These are phyloP conservation scores for Acmispon strigosus DNA, from an alignment of 306 rosid genomes.

Conservation along the genomic window DNA sequence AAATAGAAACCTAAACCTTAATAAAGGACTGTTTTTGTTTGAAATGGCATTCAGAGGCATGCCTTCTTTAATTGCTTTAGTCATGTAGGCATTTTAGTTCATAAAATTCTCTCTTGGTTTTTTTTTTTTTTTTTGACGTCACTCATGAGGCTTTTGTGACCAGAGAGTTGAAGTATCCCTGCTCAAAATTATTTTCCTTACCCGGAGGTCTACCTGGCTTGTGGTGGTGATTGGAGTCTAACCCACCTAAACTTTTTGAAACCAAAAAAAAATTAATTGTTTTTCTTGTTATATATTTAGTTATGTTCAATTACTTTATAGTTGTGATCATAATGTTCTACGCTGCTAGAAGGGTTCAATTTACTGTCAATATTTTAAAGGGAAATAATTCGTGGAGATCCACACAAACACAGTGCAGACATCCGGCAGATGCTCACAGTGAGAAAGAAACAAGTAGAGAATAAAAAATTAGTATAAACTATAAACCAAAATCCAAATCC, in stretches of 20 bases:
- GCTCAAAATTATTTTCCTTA: background rate
- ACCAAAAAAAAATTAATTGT: too few species aligned
- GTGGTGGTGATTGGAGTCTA: too few species aligned
- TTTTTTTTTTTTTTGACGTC: background rate
- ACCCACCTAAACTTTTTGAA: too few species aligned
- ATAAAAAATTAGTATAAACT: too few species aligned
- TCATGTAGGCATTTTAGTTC: background rate
- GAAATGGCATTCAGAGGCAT: background rate
- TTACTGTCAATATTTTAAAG: too few species aligned
- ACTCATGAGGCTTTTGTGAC: background rate
- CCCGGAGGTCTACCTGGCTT: too few species aligned
- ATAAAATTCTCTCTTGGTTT: background rate
- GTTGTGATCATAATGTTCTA: background rate
- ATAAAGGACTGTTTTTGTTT: background rate
- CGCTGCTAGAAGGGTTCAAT: too few species aligned
- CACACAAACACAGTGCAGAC: too few species aligned
- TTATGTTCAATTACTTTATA: background rate
- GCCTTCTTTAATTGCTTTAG: background rate
- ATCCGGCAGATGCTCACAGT: too few species aligned
- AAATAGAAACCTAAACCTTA: slow-evolving; percentile 18
- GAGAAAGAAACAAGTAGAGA: too few species aligned
- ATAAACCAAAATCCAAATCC: too few species aligned
- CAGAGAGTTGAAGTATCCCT: background rate
- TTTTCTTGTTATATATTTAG: background rate
- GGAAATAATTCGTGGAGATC: too few species aligned